Conservation (phyloP, 2,329 filamentous ascomycete species). For the Cercospora sp. region DNA sequence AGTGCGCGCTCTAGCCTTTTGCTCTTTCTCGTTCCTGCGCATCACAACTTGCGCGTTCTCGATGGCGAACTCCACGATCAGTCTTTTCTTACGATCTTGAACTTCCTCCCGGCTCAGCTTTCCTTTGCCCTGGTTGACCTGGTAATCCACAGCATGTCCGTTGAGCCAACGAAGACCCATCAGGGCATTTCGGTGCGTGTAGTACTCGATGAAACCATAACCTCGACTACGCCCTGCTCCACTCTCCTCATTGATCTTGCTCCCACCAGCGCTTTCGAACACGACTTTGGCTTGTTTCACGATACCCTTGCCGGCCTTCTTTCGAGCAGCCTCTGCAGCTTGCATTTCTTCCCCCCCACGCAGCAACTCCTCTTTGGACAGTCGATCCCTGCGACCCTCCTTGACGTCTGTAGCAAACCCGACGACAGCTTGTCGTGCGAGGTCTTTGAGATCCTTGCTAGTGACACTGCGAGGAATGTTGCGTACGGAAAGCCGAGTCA, state of each 20-base stretch:
- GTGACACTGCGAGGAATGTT: slow-evolving; percentile 83
- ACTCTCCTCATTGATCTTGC: slow-evolving; percentile 74
- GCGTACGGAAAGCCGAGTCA: slow-evolving; percentile 86
- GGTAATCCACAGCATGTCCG: slow-evolving; percentile 63
- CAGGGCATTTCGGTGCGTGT: slow-evolving; percentile 86
- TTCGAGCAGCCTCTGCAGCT: slow-evolving; percentile 76
- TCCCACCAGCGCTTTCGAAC: slow-evolving; percentile 82
- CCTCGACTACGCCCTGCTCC: slow-evolving; percentile 83
- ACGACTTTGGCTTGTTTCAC: slow-evolving; percentile 94
- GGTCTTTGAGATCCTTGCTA: slow-evolving; percentile 84
- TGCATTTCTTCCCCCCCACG: slow-evolving; percentile 79
- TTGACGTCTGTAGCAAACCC: slow-evolving; percentile 92
- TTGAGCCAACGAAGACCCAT: slow-evolving; percentile 96
- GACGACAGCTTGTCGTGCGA: slow-evolving; percentile 89
- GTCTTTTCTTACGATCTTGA: slow-evolving; percentile 78
- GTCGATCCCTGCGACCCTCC: slow-evolving; percentile 67
- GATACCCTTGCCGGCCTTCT: slow-evolving; percentile 78
- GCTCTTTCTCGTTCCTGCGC: slow-evolving; percentile 67
- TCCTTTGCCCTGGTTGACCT: slow-evolving; percentile 46
- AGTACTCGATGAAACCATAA: slow-evolving; percentile 97
- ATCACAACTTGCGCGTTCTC: slow-evolving; percentile 96
- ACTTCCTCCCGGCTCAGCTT: slow-evolving; percentile 45
- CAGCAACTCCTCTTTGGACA: slow-evolving; percentile 86
- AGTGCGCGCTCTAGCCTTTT: slow-evolving; percentile 53
- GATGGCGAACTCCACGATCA: slow-evolving; percentile 96